Percentiles rank a stretch among this genome's conserved stretches.
Conservation (phyloP, 495 filamentous ascomycete species). For the Aspergillus haitiensis region DNA sequence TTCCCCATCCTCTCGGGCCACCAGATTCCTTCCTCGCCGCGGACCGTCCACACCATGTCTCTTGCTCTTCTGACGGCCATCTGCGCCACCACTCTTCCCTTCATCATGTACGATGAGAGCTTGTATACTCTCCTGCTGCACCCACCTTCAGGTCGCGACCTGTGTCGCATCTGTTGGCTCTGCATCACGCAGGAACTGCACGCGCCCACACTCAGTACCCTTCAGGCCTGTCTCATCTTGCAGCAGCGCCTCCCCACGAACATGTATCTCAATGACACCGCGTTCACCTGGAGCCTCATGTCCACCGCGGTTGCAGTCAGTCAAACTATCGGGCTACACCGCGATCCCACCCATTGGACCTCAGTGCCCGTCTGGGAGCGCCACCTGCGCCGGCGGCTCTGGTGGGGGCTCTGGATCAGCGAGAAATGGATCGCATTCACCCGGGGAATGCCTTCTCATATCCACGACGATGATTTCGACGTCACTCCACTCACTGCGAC, state of each 20-base stretch:
- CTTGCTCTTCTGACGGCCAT: slow-evolving; percentile 38
- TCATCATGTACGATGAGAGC: slow-evolving; percentile 35
- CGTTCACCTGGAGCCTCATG: slow-evolving; percentile 40
- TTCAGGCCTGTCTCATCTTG: slow-evolving; percentile 30
- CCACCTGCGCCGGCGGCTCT: slow-evolving; percentile 77
- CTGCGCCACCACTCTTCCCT: slow-evolving; percentile 39
- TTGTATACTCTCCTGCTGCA: slow-evolving; percentile 26
- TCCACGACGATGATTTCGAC: slow-evolving; percentile 76
- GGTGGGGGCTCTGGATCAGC: slow-evolving; percentile 90
- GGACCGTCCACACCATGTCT: slow-evolving; percentile 27
- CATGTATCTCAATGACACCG: slow-evolving; percentile 28
- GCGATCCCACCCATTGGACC: slow-evolving; percentile 84
- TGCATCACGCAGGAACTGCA: slow-evolving; percentile 38
- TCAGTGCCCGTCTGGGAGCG: slow-evolving; percentile 80
- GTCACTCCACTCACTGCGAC: slow-evolving; percentile 65
- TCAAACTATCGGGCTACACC: slow-evolving; percentile 67
- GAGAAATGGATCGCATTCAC: slow-evolving; percentile 93
- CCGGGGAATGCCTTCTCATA: slow-evolving; percentile 81
- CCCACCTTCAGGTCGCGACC: slow-evolving; percentile 25
- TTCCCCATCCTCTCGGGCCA: slow-evolving; percentile 33
- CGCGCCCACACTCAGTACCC: slow-evolving; percentile 34
- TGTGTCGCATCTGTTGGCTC: slow-evolving; percentile 40
- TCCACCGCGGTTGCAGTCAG: slow-evolving; percentile 34
- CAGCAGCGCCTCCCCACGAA: slow-evolving; percentile 14
- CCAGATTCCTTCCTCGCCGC: slow-evolving; percentile 22